Evolutionary conservation across 2,329 filamentous ascomycete genomes (phyloP), one percentile per base, ranked within the genome.

Genomic region (Tolypocladium tropicale): DNA sequence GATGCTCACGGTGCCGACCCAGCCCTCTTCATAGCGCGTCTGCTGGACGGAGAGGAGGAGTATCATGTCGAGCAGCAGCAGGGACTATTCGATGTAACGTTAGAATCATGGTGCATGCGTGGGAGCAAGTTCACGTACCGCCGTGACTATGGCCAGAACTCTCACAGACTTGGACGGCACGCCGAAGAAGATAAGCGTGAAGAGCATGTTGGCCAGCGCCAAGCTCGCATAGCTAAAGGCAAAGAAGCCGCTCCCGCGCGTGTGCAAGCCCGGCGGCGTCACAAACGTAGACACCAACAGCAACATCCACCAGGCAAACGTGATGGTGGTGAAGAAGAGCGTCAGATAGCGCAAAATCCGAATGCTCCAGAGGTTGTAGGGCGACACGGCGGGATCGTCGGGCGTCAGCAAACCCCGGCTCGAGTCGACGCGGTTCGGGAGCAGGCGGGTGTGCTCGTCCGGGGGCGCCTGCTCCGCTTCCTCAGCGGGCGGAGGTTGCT

Each of bases 281-380:
- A 95, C 85, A 73, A 99, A 99, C 61, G 88, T 84, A 55, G 90
- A 90, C 18, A 96, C 84, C n/a, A 99, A 79, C 36, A 96, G 77
- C 55, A 96, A 71, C 11, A 90, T 80, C 93, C 94, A 97, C 93
- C 93, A 97, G n/a, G 90, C 65, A 65, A 95, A 90, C 56, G 85
- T 89, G 63, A 92, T 68, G 53, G 84, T 70, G 23, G 93, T 77
- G 66, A 96, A 89, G 39, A 90, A 64, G 55, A 95, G 77, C 6
- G 90, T 93, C 58, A 94, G 70, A 67, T 85, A 89, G 67, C 91
- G 84, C 55, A 94, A 77, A 51, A 88, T 82, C 21, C 94, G 86
- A 53, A 99, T 88, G 57, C 84, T 90, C 87, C 91, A 96, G 39
- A 97, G 82, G 65, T 99, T 99, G 74, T 96, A 96, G 0, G 94